A percentile compares a stretch with the other conserved stretches of the same genome.
These are phyloP conservation scores for Quercus phellos DNA, from an alignment of 331 rosid species.

Conservation along the genomic window DNA sequence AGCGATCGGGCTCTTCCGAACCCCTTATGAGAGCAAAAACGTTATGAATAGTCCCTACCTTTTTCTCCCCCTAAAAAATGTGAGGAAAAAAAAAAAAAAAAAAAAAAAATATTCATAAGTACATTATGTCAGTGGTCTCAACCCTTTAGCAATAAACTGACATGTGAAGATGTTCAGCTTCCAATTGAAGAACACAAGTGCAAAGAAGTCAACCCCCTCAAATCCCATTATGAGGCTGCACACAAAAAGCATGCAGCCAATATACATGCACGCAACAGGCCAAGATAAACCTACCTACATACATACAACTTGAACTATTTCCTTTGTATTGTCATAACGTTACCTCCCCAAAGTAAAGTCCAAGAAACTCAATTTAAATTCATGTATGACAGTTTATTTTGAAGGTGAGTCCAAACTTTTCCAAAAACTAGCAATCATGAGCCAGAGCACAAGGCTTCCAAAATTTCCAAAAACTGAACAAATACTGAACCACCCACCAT, in stretches of 20 bases:
- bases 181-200: too few species aligned
- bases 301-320: slow-evolving; percentile 1
- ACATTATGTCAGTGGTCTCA: too few species aligned
- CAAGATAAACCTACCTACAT: not conserved
- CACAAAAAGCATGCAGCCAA: not conserved
- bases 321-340: not conserved
- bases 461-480: not conserved
- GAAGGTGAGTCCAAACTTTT: not conserved
- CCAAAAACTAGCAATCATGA: not conserved
- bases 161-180: too few species aligned
- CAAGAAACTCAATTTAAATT: not conserved
- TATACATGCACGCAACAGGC: not conserved
- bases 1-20: slow-evolving; percentile 76
- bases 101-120: not conserved
- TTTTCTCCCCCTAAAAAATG: slow-evolving; percentile 71
- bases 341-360: not conserved
- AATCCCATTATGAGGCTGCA: not conserved
- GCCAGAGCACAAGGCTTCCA: not conserved
- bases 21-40: slow-evolving; percentile 83
- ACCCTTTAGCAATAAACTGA: too few species aligned
- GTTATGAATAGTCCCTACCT: slow-evolving; percentile 57
- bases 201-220: too few species aligned
- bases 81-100: slow-evolving; percentile 3
- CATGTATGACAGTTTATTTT: not conserved
- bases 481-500: not conserved